These are phyloP conservation scores for Calamus simplicifolius DNA, from an alignment of 176 grass and related monocot species.

Conservation along the genomic window DNA sequence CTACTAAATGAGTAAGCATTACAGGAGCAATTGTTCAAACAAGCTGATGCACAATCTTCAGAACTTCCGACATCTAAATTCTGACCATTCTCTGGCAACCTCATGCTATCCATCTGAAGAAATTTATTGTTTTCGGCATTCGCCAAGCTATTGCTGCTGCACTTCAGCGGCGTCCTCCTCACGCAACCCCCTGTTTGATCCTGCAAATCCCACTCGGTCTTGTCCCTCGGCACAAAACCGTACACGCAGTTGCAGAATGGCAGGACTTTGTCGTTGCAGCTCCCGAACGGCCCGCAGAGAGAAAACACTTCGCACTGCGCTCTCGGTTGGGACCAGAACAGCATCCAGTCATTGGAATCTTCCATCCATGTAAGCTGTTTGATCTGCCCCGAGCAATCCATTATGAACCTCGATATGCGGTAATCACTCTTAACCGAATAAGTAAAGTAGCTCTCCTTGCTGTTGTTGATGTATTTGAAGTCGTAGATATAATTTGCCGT, in stretches of 20 bases:
- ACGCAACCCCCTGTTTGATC: constrained; percentile 48
- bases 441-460: no score
- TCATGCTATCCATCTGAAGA: constrained; percentile 24
- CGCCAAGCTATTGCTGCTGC: constrained; percentile 27
- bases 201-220: constrained; percentile 36
- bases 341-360: background rate
- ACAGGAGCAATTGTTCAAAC: constrained; percentile 17
- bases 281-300: constrained; percentile 50
- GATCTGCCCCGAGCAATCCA: background rate
- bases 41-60: constrained; percentile 42
- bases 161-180: constrained; percentile 45
- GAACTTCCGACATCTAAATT: constrained; percentile 14
- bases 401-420: no score
- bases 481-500: no score
- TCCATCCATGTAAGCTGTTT: background rate
- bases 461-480: no score
- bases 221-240: constrained; percentile 37
- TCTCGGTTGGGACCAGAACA: constrained; percentile 30
- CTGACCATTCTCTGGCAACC: constrained; percentile 39
- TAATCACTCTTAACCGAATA: no score
- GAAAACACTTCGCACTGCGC: constrained; percentile 50
- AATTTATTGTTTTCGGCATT: constrained; percentile 43
- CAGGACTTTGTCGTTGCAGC: constrained; percentile 29
- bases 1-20: no score
- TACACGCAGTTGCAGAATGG: constrained; percentile 50